Percentiles rank a stretch among this genome's conserved stretches.
Conservation (phyloP, 768 basidiomycete genomes). For the Leccinum ochraceum region DNA sequence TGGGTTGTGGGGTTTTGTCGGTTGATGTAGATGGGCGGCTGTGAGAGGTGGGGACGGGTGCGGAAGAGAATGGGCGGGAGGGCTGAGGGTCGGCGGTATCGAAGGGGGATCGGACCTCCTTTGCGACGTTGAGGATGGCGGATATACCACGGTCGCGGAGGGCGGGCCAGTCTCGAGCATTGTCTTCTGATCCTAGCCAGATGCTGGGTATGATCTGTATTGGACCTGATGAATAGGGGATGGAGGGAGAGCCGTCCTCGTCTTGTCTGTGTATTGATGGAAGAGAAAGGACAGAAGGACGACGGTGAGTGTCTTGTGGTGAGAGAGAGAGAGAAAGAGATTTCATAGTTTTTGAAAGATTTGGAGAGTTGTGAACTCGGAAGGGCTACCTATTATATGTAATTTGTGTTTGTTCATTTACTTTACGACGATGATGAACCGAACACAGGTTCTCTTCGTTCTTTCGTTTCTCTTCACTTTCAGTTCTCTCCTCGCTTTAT, state of each 20-base stretch:
- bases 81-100: conserved; percentile 49
- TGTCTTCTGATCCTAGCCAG: conserved; percentile 92
- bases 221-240: conserved; percentile 81
- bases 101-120: conserved; percentile 81
- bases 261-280: conserved; percentile 62
- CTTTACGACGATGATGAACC: conserved; percentile 44
- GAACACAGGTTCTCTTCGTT: conserved; percentile 55
- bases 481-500: conserved; percentile 40
- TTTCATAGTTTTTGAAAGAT: no score
- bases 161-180: conserved; percentile 77
- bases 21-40: conserved; percentile 32
- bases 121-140: conserved; percentile 88
- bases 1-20: no score
- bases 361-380: no score
- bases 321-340: conserved; percentile 27
- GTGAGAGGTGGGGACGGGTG: conserved; percentile 56
- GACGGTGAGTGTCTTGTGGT: conserved; percentile 40
- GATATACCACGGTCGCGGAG: conserved; percentile 73
- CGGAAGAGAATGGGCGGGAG: conserved; percentile 63
- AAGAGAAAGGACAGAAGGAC: conserved; percentile 74
- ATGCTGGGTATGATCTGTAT: conserved; percentile 81
- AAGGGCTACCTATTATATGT: conserved; percentile 22
- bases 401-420: neutral
- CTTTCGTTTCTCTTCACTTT: conserved; percentile 51
- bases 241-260: conserved; percentile 58